Percentiles rank a stretch among this genome's conserved stretches.
Conservation (phyloP, 164 flowering plant genomes). For the Litsea cubeba region DNA sequence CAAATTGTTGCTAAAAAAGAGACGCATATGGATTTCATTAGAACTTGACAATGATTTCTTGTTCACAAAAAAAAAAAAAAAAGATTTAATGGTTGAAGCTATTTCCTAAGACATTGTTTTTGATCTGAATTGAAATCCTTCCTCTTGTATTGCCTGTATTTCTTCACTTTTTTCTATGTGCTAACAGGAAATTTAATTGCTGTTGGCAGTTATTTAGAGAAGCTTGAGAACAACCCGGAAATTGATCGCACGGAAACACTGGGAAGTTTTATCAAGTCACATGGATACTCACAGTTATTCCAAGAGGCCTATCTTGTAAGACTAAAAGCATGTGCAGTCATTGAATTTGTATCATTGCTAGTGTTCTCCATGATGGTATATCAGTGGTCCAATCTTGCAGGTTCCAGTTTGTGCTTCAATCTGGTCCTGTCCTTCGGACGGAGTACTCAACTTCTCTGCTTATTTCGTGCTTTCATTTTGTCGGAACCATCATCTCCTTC, state of each 20-base stretch:
- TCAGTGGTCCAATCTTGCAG: conserved; percentile 26
- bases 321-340: background rate
- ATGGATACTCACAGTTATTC: conserved; percentile 80
- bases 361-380: background rate
- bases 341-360: background rate
- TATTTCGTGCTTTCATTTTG: conserved; percentile 86
- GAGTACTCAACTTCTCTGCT: conserved; percentile 75
- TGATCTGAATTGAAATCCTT: too few relatives aligned
- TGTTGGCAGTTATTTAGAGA: conserved; percentile 63
- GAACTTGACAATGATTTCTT: too few relatives aligned
- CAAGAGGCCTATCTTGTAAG: conserved; percentile 90
- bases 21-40: too few relatives aligned
- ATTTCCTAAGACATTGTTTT: too few relatives aligned
- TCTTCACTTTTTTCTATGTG: too few relatives aligned
- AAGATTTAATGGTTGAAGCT: too few relatives aligned
- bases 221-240: conserved; percentile 72
- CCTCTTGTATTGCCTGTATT: too few relatives aligned
- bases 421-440: conserved; percentile 88
- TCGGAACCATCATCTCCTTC: conserved; percentile 88
- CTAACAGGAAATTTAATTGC: background rate
- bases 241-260: conserved; percentile 71
- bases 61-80: too few relatives aligned
- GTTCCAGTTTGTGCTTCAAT: conserved; percentile 85
- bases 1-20: too few relatives aligned
- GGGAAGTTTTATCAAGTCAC: conserved; percentile 65